Conservation (phyloP, 192 early-diverging fungal genomes). For the Coemansia sp. region DNA sequence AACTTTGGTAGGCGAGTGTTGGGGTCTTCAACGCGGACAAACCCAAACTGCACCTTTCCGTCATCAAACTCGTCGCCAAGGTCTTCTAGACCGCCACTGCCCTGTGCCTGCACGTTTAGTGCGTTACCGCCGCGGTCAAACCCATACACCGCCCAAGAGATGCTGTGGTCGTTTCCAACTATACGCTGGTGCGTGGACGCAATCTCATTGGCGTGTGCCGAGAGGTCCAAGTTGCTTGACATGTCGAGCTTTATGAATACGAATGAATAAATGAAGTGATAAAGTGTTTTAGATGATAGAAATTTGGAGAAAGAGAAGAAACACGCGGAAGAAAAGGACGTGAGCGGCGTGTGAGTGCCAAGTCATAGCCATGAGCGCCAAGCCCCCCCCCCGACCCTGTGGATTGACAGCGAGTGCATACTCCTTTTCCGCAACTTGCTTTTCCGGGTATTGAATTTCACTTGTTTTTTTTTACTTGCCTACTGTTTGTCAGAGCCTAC, state of each 20-base stretch:
- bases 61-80: constrained; percentile 91
- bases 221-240: constrained; percentile 67
- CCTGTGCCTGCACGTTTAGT: constrained; percentile 56
- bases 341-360: neutral
- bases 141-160: constrained; percentile 74
- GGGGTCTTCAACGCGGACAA: constrained; percentile 80
- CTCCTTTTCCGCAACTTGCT: neutral
- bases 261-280: neutral
- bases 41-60: constrained; percentile 88
- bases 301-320: neutral
- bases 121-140: constrained; percentile 70
- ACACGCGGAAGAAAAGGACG: neutral
- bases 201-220: constrained; percentile 64
- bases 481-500: neutral
- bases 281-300: neutral
- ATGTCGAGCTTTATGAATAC: constrained; percentile 9
- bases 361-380: neutral
- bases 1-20: constrained; percentile 85
- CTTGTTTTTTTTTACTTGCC: neutral
- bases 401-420: neutral
- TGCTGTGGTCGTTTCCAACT: constrained; percentile 55
- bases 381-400: neutral
- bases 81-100: constrained; percentile 79
- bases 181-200: constrained; percentile 65
- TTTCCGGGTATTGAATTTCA: neutral